Conservation (phyloP, 2,329 filamentous ascomycete species). For the Epichloe hybrida region DNA sequence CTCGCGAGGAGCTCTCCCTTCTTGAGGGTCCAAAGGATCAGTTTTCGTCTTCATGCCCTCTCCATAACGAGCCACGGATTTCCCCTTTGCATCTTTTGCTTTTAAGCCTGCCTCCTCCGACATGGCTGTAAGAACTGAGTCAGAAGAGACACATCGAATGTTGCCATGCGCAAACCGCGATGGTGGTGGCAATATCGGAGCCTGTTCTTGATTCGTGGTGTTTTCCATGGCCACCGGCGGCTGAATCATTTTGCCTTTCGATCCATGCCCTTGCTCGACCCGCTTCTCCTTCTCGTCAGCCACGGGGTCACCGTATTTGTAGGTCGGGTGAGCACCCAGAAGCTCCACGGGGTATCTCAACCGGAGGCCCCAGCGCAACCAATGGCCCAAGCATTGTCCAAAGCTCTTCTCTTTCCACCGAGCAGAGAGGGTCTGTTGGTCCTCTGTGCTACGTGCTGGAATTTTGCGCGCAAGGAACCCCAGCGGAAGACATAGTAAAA, state of each 20-base stretch:
- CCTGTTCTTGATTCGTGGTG: not conserved
- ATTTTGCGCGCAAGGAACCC: constrained; percentile 8
- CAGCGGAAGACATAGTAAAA: constrained; percentile 6
- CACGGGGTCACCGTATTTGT: not conserved
- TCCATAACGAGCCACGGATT: not conserved
- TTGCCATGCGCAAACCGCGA: not conserved
- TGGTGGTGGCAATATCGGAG: not conserved
- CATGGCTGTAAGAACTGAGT: not conserved
- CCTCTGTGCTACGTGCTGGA: constrained; percentile 5
- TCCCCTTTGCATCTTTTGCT: not conserved
- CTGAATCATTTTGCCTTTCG: not conserved
- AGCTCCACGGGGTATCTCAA: constrained; percentile 8
- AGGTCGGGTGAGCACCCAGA: constrained; percentile 6
- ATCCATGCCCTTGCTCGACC: not conserved
- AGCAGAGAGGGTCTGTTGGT: constrained; percentile 6
- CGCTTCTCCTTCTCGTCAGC: not conserved
- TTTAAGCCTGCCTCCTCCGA: not conserved
- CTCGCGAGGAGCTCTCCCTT: not conserved
- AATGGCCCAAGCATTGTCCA: constrained; percentile 7
- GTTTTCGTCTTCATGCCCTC: not conserved
- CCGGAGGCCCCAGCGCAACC: constrained; percentile 10
- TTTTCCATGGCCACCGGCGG: not conserved
- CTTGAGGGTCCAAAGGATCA: not conserved
- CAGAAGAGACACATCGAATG: not conserved
- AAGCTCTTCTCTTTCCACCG: constrained; percentile 6